phyloP scores from a whole-genome alignment of 1,139 yeast species.

The Scheffersomyces illinoinensis region DNA sequence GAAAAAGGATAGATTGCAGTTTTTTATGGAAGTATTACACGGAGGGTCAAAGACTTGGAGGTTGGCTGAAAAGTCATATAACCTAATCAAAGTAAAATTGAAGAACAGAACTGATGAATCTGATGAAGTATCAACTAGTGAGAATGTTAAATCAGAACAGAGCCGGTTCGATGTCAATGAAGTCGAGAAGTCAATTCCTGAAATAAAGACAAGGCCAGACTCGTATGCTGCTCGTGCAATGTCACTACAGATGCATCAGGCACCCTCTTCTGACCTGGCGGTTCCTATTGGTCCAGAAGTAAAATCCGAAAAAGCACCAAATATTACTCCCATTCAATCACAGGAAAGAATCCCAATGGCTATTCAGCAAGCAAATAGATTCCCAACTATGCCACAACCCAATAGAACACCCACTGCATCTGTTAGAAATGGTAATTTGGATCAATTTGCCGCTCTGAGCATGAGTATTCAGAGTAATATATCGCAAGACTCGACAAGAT shows the following conservation, averaged over 20 bases:
- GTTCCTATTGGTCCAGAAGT: neutral
- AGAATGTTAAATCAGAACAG: neutral
- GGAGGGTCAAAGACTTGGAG: conserved; percentile 51
- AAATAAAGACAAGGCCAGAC: neutral
- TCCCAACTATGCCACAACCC: neutral
- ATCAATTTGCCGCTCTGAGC: neutral
- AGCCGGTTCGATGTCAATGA: neutral
- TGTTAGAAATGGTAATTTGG: neutral
- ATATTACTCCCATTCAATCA: neutral
- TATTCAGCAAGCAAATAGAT: neutral
- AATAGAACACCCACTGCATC: neutral
- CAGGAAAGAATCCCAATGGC: neutral
- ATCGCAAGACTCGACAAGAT: neutral
- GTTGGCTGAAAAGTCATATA: conserved; percentile 48
- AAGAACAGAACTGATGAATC: conserved; percentile 18
- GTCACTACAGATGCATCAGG: neutral
- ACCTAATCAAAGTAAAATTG: conserved; percentile 39
- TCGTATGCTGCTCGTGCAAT: neutral
- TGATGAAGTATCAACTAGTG: neutral
- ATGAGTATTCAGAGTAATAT: neutral
- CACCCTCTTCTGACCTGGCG: neutral
- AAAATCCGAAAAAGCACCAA: neutral
- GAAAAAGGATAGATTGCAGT: conserved; percentile 31
- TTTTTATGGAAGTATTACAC: conserved; percentile 38
- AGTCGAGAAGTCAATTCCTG: neutral